Evolutionary conservation across 2,329 filamentous ascomycete genomes (phyloP).

Genomic region (Reticulascus tulasneorum): DNA sequence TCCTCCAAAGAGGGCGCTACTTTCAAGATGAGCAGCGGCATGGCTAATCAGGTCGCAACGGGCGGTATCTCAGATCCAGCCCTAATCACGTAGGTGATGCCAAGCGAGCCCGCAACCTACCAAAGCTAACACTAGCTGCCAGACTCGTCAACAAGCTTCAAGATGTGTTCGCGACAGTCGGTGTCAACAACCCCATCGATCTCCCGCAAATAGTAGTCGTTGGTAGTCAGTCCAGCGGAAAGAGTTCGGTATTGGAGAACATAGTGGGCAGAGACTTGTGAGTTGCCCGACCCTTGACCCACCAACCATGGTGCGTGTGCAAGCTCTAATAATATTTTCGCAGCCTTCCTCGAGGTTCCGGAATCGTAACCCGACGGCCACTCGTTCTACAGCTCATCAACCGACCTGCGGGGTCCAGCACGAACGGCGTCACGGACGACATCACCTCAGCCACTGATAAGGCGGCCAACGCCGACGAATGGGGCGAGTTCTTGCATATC

Average conservation of each 20-base stretch:
- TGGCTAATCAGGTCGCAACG: conserved; percentile 39
- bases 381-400: conserved; percentile 98
- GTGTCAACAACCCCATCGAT: conserved; percentile 99
- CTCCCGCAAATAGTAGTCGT: conserved; percentile 97
- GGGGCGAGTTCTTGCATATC: conserved; percentile 98
- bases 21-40: conserved; percentile 30
- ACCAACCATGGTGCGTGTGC: conserved; percentile 11
- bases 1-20: too few species aligned
- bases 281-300: conserved; percentile 33
- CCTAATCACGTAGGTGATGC: conserved; percentile 55
- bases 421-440: conserved; percentile 71
- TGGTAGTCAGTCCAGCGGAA: conserved; percentile 97
- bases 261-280: conserved; percentile 99
- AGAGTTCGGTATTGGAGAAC: conserved; percentile 98
- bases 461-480: conserved; percentile 89
- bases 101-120: conserved; percentile 9
- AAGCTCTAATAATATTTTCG: conserved; percentile 21
- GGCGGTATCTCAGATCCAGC: conserved; percentile 64
- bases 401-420: conserved; percentile 58
- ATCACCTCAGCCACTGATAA: conserved; percentile 69
- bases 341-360: conserved; percentile 92
- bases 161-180: conserved; percentile 98
- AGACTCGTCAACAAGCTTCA: conserved; percentile 97
- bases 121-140: conserved; percentile 8
- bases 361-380: conserved; percentile 93